phyloP scores from a whole-genome alignment of 345 rosid species.

The Lagerstroemia speciosa region DNA sequence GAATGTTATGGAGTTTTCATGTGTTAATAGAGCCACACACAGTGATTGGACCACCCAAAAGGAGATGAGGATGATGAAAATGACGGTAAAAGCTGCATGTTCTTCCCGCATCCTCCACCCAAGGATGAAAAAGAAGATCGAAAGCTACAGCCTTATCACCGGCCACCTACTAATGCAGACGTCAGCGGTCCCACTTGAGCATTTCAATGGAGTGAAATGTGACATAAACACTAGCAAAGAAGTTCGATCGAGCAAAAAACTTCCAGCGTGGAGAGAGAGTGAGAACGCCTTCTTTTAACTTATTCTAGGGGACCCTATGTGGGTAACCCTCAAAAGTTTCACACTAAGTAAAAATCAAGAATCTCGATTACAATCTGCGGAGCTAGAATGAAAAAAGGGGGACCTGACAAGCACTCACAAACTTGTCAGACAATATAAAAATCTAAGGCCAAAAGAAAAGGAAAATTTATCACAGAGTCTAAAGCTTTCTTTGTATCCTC shows the following conservation, averaged over 20 bases:
- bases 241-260: neutral
- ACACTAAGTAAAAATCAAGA: constrained; percentile 16
- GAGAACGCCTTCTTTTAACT: constrained; percentile 26
- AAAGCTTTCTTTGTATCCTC: constrained; percentile 10
- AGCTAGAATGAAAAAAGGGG: constrained; percentile 17
- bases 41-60: neutral
- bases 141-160: neutral
- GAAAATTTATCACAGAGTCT: constrained; percentile 5
- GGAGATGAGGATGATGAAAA: neutral
- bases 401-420: constrained; percentile 37
- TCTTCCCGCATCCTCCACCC: neutral
- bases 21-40: neutral
- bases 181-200: neutral
- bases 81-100: neutral
- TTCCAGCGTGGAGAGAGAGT: constrained; percentile 9
- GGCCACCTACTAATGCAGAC: neutral
- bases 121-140: neutral
- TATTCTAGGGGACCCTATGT: constrained; percentile 24
- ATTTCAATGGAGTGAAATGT: neutral
- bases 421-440: constrained; percentile 23
- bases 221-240: neutral
- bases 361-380: constrained; percentile 13
- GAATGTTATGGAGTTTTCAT: neutral
- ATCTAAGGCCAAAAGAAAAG: constrained; percentile 7
- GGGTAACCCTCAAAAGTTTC: constrained; percentile 14